Evolutionary conservation across 2,329 filamentous ascomycete genomes (phyloP).

Genomic region (Hypoxylon sp.): DNA sequence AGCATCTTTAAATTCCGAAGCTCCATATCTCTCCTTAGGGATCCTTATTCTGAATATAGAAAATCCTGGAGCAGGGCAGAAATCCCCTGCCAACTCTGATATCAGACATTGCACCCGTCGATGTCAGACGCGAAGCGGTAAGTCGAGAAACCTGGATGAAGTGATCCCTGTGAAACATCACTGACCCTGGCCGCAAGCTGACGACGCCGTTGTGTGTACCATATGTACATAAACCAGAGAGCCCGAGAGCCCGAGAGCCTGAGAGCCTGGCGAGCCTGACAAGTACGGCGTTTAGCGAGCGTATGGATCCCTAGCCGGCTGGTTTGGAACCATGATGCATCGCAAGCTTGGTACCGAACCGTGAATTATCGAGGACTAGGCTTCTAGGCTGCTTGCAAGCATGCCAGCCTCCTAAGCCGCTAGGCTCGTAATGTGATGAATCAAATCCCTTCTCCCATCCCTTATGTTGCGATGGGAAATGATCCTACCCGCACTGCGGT

Average conservation of each 20-base stretch:
- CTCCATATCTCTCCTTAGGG: constrained; percentile 2
- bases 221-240: no score
- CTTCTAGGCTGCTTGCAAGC: constrained; percentile 11
- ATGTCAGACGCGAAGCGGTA: constrained; percentile 2
- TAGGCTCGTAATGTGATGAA: no score
- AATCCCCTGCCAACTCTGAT: constrained; percentile 3
- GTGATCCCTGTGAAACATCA: constrained; percentile 17
- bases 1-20: constrained; percentile 5
- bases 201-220: background rate
- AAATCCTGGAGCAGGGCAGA: constrained; percentile 9
- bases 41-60: constrained; percentile 11
- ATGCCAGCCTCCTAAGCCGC: no score
- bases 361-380: constrained; percentile 15
- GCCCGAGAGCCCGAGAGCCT: no score
- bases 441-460: constrained; percentile 19
- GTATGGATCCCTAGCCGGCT: no score
- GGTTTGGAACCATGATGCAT: background rate
- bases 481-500: constrained; percentile 12
- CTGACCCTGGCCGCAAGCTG: background rate
- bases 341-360: constrained; percentile 4
- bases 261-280: no score
- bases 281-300: no score
- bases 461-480: constrained; percentile 13
- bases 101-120: constrained; percentile 10
- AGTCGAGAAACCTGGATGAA: constrained; percentile 23